A percentile compares a stretch with the other conserved stretches of the same genome.
Conservation (phyloP, 495 filamentous ascomycete species). For the Jackrogersella minutella region DNA sequence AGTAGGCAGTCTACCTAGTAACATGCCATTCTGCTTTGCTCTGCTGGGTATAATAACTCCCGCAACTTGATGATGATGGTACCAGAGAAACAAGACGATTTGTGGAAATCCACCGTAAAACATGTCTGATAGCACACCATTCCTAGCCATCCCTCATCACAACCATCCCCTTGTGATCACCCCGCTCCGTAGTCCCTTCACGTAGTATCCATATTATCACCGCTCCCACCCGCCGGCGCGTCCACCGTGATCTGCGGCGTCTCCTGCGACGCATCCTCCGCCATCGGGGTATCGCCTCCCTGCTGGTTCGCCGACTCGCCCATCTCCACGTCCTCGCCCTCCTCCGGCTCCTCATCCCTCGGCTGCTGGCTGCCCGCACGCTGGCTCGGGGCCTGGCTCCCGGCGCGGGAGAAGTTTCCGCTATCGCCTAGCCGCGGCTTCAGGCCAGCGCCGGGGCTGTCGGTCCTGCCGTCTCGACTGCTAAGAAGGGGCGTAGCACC, state of each 20-base stretch:
- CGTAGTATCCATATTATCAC: constrained; percentile 77
- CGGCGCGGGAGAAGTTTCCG: constrained; percentile 56
- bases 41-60: constrained; percentile 42
- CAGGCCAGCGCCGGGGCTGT: constrained; percentile 50
- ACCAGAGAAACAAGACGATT: background rate
- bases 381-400: constrained; percentile 54
- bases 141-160: background rate
- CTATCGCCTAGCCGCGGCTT: constrained; percentile 57
- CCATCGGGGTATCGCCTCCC: constrained; percentile 50
- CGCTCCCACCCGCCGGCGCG: constrained; percentile 56
- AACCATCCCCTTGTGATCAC: background rate
- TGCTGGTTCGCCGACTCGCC: constrained; percentile 46
- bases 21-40: constrained; percentile 1
- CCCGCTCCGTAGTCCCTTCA: constrained; percentile 29
- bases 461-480: constrained; percentile 67
- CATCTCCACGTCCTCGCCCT: constrained; percentile 73
- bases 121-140: too few species aligned
- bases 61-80: background rate
- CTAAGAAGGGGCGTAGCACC: constrained; percentile 55
- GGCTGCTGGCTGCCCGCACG: constrained; percentile 50
- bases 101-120: background rate
- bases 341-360: constrained; percentile 64
- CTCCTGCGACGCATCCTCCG: constrained; percentile 55
- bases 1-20: background rate
- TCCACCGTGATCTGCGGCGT: constrained; percentile 61